phyloP scores from a whole-genome alignment of 345 rosid genomes.

The Odontarrhena argentea region DNA sequence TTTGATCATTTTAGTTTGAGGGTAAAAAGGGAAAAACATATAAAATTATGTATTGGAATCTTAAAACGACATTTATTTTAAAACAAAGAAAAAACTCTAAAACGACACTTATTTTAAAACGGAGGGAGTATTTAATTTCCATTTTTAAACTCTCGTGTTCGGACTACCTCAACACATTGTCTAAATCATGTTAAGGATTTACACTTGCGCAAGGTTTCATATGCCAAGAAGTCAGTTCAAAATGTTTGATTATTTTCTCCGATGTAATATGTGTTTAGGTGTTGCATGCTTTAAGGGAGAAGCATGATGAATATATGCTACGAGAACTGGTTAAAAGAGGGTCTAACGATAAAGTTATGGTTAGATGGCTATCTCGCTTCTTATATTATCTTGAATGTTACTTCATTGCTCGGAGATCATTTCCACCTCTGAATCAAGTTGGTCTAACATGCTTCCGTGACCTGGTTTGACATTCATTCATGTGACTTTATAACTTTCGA shows the following conservation, averaged over 20 bases:
- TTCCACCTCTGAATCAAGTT: constrained; percentile 73
- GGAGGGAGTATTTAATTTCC: background rate
- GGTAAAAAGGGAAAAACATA: too few relatives aligned
- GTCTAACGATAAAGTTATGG: constrained; percentile 88
- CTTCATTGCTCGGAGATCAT: constrained; percentile 72
- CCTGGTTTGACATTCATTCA: constrained; percentile 50
- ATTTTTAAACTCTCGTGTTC: background rate
- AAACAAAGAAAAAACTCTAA: too few relatives aligned
- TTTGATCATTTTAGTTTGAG: too few relatives aligned
- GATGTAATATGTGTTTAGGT: constrained; percentile 48
- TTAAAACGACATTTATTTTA: too few relatives aligned
- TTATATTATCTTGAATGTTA: constrained; percentile 87
- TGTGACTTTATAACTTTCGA: background rate
- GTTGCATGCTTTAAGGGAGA: constrained; percentile 65
- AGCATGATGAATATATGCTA: constrained; percentile 83
- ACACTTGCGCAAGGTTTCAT: background rate
- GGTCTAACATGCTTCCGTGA: constrained; percentile 85
- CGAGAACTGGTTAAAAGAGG: constrained; percentile 82
- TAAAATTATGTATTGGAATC: too few relatives aligned
- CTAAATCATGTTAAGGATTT: background rate
- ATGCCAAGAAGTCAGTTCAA: background rate
- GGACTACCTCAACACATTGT: background rate
- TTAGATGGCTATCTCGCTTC: constrained; percentile 83
- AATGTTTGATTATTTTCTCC: background rate
- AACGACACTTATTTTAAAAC: too few relatives aligned